These are phyloP conservation scores for Curvularia eragrostidis DNA, from an alignment of 2,329 filamentous ascomycete genomes.

Conservation along the genomic window DNA sequence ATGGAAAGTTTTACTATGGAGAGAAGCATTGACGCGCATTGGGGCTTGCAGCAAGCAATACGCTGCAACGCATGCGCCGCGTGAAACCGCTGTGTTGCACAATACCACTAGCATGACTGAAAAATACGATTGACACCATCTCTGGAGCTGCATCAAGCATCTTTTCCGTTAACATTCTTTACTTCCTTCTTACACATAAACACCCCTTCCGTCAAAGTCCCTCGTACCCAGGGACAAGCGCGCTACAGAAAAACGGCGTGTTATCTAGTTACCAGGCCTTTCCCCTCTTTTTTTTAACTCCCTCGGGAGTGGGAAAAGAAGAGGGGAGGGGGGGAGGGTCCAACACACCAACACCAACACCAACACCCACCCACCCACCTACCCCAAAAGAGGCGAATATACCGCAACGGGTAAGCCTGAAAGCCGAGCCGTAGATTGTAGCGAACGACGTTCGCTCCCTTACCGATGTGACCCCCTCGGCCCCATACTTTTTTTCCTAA, in stretches of 20 bases:
- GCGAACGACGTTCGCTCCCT: constrained; percentile 18
- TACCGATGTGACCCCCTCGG: no score
- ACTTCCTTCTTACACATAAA: background rate
- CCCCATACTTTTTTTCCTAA: no score
- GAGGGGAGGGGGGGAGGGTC: no score
- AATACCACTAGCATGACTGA: no score
- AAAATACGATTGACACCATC: background rate
- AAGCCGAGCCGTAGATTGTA: constrained; percentile 19
- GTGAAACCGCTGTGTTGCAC: no score
- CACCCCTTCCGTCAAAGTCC: background rate
- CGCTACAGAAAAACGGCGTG: background rate
- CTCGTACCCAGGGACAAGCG: background rate
- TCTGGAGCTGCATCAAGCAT: background rate
- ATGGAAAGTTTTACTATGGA: background rate
- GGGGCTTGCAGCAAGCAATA: no score
- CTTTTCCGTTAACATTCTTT: background rate
- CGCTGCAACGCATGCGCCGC: no score
- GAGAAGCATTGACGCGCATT: background rate
- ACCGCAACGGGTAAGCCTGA: constrained; percentile 6
- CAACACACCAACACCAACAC: no score
- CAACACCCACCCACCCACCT: background rate
- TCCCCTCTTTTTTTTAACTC: no score
- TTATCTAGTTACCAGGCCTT: background rate
- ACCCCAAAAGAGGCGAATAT: background rate
- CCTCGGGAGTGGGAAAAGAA: no score